Evolutionary conservation across 1,284 basidiomycete genomes (phyloP), one percentile per base, ranked within the genome.

Genomic region (Marasmius fiardii): DNA sequence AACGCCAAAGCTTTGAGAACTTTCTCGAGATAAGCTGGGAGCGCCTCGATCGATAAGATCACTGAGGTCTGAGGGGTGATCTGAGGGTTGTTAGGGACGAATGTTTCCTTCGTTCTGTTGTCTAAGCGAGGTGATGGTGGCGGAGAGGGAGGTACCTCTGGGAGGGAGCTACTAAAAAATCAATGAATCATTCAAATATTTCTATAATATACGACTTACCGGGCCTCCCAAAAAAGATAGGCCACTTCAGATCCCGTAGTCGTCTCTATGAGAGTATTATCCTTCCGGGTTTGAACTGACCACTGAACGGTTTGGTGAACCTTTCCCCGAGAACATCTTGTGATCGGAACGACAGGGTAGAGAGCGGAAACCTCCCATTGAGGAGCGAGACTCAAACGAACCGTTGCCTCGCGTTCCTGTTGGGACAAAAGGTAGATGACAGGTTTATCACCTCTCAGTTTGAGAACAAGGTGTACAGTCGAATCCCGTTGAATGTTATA

Each of bases 401-500:
- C 61, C 0, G 58, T 55, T 0, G 64, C 63, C 7, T 63, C 60
- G n/a, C 65, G 55, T n/a, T 58, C 52, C 11, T 51, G 26, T 0
- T 67, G 69, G 3, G 67, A 63, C 52, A 63, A 63, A 23, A 72
- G 60, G 50, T 72, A 71, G n/a, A 71, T 69, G 23, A 71, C 66
- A 2, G 71, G 71, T 52, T 71, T 72, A 16, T 62, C 54, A 16
- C 55, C 53, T 14, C 39, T 1, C 16, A 39, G 39, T 5, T 28
- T 28, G 16, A 23, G 37, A 5, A 7, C 14, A 12, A 47, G 33
- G 10, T 3, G 10, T 2, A 52, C 14, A n/a, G 4, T n/a, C 11
- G 39, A 8, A 20, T 41, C 39, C 16, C 11, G 16, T 20, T 41
- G 39, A 21, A 41, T 20, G 18, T 26, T 14, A 34, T 52, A 39